Percentiles rank a stretch among this genome's conserved stretches.
Conservation (phyloP, 441 rosid species). For the Corymbia citriodora region DNA sequence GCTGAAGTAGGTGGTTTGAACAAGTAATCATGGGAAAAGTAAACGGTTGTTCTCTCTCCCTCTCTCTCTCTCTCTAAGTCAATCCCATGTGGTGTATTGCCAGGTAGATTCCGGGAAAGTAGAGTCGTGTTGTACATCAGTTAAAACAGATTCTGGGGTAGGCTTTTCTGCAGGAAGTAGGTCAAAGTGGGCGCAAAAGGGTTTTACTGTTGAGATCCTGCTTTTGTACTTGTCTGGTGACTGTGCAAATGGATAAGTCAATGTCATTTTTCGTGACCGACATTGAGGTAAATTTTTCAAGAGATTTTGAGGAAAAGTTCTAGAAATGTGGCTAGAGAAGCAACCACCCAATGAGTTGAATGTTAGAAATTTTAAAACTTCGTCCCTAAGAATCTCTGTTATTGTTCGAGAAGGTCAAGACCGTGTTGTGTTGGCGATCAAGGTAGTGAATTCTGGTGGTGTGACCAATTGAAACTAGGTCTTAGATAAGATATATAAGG, state of each 20-base stretch:
- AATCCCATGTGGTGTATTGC: neutral
- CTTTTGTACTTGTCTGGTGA: neutral
- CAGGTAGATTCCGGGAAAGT: neutral
- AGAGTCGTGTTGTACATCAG: neutral
- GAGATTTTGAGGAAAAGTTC: neutral
- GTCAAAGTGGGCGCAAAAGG: neutral
- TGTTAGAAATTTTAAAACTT: neutral
- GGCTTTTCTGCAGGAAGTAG: neutral
- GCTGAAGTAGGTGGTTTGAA: neutral
- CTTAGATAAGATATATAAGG: neutral
- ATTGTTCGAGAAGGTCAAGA: neutral
- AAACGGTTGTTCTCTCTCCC: neutral
- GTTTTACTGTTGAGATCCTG: neutral
- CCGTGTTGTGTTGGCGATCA: neutral
- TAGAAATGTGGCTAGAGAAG: neutral
- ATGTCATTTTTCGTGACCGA: neutral
- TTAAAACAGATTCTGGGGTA: neutral
- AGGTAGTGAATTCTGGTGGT: neutral
- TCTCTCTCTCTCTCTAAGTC: neutral
- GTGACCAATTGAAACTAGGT: neutral
- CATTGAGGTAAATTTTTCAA: neutral
- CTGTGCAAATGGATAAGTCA: neutral
- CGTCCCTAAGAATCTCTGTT: neutral
- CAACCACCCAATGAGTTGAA: neutral
- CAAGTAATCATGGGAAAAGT: neutral